Conservation (phyloP, 257 asterid species). For the Solanum megistacrolobum region DNA sequence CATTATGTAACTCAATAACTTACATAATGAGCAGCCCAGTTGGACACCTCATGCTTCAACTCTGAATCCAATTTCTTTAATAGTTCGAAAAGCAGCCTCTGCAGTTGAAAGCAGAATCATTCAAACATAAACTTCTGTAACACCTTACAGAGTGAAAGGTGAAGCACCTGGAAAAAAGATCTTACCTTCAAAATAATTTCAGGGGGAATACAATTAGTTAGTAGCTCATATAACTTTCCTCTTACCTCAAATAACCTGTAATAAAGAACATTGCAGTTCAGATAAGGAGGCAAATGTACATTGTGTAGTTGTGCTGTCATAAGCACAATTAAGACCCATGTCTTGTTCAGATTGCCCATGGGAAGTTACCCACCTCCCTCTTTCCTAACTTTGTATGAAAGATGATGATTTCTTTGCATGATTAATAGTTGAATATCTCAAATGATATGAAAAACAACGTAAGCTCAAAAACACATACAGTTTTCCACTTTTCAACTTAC, state of each 20-base stretch:
- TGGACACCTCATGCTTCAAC: conserved; percentile 76
- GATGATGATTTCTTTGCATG: neutral
- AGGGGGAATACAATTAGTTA: conserved; percentile 89
- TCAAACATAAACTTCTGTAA: neutral
- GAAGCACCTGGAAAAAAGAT: neutral
- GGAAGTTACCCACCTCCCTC: neutral
- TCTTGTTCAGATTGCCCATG: neutral
- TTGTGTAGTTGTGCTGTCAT: neutral
- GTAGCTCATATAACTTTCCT: conserved; percentile 89
- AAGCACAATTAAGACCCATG: neutral
- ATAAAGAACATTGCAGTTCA: neutral
- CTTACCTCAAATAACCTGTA: conserved; percentile 87
- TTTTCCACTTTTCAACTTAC: neutral
- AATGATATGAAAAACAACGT: neutral
- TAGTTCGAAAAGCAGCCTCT: conserved; percentile 82
- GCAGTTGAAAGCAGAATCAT: conserved; percentile 18
- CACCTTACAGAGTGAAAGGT: neutral
- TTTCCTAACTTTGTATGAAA: neutral
- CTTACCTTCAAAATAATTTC: conserved; percentile 78
- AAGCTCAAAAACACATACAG: neutral
- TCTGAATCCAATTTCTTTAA: conserved; percentile 89
- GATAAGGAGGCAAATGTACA: neutral
- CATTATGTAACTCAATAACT: conserved; percentile 15
- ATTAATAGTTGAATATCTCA: neutral
- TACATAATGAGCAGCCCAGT: conserved; percentile 98